Conservation (phyloP, 2,329 filamentous ascomycete genomes). For the Penicillium oxalicum region DNA sequence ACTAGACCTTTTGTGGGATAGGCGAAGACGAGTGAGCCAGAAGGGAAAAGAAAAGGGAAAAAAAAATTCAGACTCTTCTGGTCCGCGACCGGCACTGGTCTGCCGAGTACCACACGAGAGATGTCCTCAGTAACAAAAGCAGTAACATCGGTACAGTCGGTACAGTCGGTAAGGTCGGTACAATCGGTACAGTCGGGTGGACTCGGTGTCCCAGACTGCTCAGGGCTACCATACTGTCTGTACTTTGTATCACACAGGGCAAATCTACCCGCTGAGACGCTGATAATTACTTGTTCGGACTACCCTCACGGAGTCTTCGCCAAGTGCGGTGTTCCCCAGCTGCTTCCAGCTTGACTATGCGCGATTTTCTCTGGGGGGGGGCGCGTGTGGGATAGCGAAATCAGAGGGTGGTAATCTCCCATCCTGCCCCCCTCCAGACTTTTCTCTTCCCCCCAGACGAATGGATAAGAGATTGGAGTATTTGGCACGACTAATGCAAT, state of each 20-base stretch:
- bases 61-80: conserved; percentile 7
- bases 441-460: conserved; percentile 1
- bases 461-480: conserved; percentile 5
- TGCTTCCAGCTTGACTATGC: conserved; percentile 22
- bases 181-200: neutral
- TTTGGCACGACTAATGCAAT: conserved; percentile 6
- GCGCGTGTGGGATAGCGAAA: neutral
- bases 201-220: neutral
- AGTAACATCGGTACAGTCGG: neutral
- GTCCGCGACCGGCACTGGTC: conserved; percentile 14
- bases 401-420: neutral
- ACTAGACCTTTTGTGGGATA: too few relatives aligned
- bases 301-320: conserved; percentile 6
- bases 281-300: too few relatives aligned
- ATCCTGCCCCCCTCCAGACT: conserved; percentile 1
- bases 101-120: conserved; percentile 16
- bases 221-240: neutral
- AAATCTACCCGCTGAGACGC: neutral
- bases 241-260: neutral
- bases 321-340: conserved; percentile 12
- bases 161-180: neutral
- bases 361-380: conserved; percentile 14
- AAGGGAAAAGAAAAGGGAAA: neutral
- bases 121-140: conserved; percentile 8
- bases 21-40: neutral